Evolutionary conservation across 2,329 filamentous ascomycete genomes (phyloP), one percentile per base, ranked within the genome.

Genomic region (Paraphoma sp.): DNA sequence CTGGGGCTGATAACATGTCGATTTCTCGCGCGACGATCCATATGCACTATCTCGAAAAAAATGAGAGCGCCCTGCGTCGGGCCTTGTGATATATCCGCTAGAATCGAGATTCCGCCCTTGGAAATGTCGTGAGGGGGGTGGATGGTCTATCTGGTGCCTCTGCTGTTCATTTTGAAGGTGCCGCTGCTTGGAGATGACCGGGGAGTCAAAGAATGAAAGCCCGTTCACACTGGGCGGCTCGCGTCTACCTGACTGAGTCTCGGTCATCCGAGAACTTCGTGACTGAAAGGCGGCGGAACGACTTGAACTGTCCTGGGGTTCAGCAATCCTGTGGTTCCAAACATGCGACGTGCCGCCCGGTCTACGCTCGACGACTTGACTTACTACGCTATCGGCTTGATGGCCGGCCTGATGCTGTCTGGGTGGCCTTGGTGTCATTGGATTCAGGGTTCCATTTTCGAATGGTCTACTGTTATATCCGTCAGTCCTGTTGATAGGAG

Each of bases 281-380:
- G 53, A 73, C 57, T 11, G 71, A 72, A 60, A 74, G 50, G 41
- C 60, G 56, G 28, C 62, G 55, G 56, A 73, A 68, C n/a, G 67
- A 67, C 41, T 59, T 57, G 61, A 69, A 69, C 72, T 73, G 59
- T 54, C 45, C 30, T 65, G 56, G 46, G 55, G 65, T 63, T 74
- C 67, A 71, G 68, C 57, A 59, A 66, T 52, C 53, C 61, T 48
- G 47, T 56, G 29, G 45, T 54, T 54, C 41, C 60, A 51, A 46
- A 51, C 51, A 7, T 45, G 12, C 51, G 59, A 54, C 53, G 57
- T 57, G 56, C 56, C 54, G 40, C 48, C 59, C 58, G 54, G 61
- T 45, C 51, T 65, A 56, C 53, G 64, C 45, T 58, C 63, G 59
- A 80, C 79, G 59, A 78, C 78, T 9, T 78, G 75, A 72, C 78